Percentiles rank a stretch among this genome's conserved stretches.
phyloP scores from a whole-genome alignment of 495 filamentous ascomycete genomes.

The Annulohypoxylon bovei region DNA sequence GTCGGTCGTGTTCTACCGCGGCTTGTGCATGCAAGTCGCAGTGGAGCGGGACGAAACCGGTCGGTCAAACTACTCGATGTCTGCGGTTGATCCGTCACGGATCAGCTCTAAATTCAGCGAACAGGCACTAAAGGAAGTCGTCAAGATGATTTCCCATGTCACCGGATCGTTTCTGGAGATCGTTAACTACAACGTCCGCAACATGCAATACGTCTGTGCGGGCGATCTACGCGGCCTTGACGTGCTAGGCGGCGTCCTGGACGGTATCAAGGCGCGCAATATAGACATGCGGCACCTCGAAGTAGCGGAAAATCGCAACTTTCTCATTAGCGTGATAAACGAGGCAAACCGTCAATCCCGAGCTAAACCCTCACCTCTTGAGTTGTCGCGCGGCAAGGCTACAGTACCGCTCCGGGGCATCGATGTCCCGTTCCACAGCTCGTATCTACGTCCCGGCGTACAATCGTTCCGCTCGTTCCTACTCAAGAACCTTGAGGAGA shows the following conservation, averaged over 20 bases:
- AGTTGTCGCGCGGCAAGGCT: slow-evolving; percentile 83
- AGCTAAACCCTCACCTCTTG: slow-evolving; percentile 77
- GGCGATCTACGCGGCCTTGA: slow-evolving; percentile 88
- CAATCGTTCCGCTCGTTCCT: slow-evolving; percentile 91
- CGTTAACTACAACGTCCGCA: slow-evolving; percentile 91
- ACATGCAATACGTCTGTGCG: slow-evolving; percentile 91
- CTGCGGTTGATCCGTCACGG: slow-evolving; percentile 86
- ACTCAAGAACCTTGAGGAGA: slow-evolving; percentile 91
- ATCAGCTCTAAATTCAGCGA: slow-evolving; percentile 90
- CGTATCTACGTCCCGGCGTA: slow-evolving; percentile 88
- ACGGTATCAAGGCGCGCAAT: slow-evolving; percentile 84
- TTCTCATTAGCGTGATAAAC: slow-evolving; percentile 68
- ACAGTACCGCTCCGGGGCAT: slow-evolving; percentile 91
- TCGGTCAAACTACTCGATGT: slow-evolving; percentile 89
- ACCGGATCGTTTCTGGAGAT: slow-evolving; percentile 87
- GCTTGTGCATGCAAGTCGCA: slow-evolving; percentile 92
- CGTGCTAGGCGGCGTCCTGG: slow-evolving; percentile 80
- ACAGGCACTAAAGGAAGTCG: slow-evolving; percentile 84
- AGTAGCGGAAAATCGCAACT: slow-evolving; percentile 71
- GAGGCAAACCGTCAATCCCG: slow-evolving; percentile 78
- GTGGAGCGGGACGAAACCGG: slow-evolving; percentile 86
- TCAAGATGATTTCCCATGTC: slow-evolving; percentile 80
- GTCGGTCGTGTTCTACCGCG: slow-evolving; percentile 91
- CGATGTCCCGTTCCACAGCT: slow-evolving; percentile 92
- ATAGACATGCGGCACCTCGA: slow-evolving; percentile 71